Evolutionary conservation across 2,329 filamentous ascomycete genomes (phyloP), one percentile per base, ranked within the genome.

Genomic region (Ascochyta lentis): DNA sequence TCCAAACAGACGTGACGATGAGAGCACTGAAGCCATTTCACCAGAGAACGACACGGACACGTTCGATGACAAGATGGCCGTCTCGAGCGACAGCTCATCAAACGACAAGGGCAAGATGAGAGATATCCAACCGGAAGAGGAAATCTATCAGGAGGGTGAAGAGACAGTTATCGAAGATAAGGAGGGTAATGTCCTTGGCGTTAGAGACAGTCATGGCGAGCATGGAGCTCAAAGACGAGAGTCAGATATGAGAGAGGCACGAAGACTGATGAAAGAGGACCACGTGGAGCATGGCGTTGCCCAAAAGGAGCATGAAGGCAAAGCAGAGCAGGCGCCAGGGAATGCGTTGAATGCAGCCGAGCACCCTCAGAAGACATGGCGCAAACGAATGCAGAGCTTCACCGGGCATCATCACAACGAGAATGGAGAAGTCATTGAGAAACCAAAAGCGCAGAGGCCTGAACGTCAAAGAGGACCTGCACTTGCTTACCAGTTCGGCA

Each of bases 401-500:
- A 76, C 78, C n/a, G 73, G 74, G 22, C 80, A 76, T 41, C 67
- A 77, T 31, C 67, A 72, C 27, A 67, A 73, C 31, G 71, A 78
- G 63, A 70, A 83, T 69, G 72, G 71, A 41, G 65, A 70, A 12
- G 58, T 59, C 3, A 47, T 59, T n/a, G 63, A 77, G 38, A 67
- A 70, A 9, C 58, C 68, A 5, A 66, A 65, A 38, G 64, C 72
- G 31, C 66, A 75, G 10, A 73, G 75, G 52, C 61, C 71, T 5
- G 67, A 73, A 39, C 70, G 72, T 35, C 78, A 81, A 34, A 81
- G 84, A 62, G 89, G 89, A 51, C 89, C 90, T 12, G 91, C 91
- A n/a, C 81, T 89, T 43, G 91, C 91, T 5, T 96, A 93, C 71
- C 90, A 93, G 63, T 94, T 92, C 68, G 91, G 91, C 60, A 93